These are phyloP conservation scores for Penicillium nordicum DNA, from an alignment of 2,329 filamentous ascomycete species.

Conservation along the genomic window DNA sequence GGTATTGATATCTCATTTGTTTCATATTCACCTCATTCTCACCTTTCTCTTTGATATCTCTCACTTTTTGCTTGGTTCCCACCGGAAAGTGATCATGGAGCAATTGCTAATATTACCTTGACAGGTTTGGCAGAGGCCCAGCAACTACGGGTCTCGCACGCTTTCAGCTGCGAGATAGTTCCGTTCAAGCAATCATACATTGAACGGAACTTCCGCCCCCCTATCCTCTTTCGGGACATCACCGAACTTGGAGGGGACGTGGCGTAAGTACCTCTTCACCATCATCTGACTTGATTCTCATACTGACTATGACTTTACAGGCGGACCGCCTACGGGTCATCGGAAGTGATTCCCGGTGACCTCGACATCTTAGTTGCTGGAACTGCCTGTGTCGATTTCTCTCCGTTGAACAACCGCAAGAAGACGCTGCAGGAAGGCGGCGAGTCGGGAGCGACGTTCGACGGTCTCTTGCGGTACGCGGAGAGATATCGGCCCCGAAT, in stretches of 20 bases:
- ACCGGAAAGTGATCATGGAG: constrained; percentile 29
- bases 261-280: constrained; percentile 43
- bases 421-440: constrained; percentile 55
- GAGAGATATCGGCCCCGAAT: constrained; percentile 56
- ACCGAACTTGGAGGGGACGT: constrained; percentile 50
- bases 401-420: constrained; percentile 57
- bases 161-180: constrained; percentile 63
- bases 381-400: constrained; percentile 74
- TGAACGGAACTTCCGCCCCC: constrained; percentile 54
- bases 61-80: constrained; percentile 18
- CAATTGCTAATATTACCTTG: neutral
- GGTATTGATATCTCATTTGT: neutral
- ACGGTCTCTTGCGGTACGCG: constrained; percentile 58
- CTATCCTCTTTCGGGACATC: constrained; percentile 58
- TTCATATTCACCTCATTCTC: neutral
- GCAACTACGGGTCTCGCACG: constrained; percentile 50
- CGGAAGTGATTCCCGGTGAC: constrained; percentile 53
- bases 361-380: constrained; percentile 68
- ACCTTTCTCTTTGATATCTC: neutral
- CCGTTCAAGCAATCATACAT: constrained; percentile 64
- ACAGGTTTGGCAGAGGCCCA: constrained; percentile 14
- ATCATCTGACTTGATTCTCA: constrained; percentile 1
- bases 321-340: constrained; percentile 64
- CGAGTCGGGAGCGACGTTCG: constrained; percentile 65
- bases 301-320: constrained; percentile 35